These are phyloP conservation scores for Sonneratia caseolaris DNA, from an alignment of 345 rosid genomes.

Conservation along the genomic window DNA sequence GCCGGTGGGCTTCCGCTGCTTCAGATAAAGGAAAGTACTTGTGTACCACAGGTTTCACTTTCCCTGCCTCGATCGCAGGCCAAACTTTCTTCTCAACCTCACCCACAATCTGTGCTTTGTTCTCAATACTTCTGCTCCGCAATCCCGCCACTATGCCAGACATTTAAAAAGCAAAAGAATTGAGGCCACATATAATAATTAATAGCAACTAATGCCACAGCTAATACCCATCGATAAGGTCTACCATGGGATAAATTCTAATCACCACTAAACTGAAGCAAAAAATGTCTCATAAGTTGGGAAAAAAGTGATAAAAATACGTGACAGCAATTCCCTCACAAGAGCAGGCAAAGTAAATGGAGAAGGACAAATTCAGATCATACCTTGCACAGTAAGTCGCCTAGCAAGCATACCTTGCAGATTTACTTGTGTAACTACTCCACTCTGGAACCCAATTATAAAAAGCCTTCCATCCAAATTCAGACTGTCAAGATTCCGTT, in stretches of 20 bases:
- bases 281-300: neutral
- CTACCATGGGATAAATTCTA: neutral
- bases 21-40: constrained; percentile 39
- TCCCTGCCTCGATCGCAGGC: constrained; percentile 65
- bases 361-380: neutral
- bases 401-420: constrained; percentile 46
- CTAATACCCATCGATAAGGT: neutral
- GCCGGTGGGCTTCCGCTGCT: constrained; percentile 65
- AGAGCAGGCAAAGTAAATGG: neutral
- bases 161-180: neutral
- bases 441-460: constrained; percentile 63
- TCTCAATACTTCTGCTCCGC: constrained; percentile 54
- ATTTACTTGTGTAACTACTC: constrained; percentile 51
- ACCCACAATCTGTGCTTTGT: constrained; percentile 54
- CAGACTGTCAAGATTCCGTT: constrained; percentile 69
- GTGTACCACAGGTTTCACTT: constrained; percentile 63
- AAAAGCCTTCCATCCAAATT: constrained; percentile 78
- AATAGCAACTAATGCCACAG: neutral
- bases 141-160: constrained; percentile 58
- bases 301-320: neutral
- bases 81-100: constrained; percentile 81
- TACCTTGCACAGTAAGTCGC: constrained; percentile 90
- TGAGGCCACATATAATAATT: neutral
- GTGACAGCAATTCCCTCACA: neutral
- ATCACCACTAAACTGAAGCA: neutral